A percentile compares a stretch with the other conserved stretches of the same genome.
phyloP scores from a whole-genome alignment of 176 grass and related monocot genomes.

The Alopecurus myosuroides region DNA sequence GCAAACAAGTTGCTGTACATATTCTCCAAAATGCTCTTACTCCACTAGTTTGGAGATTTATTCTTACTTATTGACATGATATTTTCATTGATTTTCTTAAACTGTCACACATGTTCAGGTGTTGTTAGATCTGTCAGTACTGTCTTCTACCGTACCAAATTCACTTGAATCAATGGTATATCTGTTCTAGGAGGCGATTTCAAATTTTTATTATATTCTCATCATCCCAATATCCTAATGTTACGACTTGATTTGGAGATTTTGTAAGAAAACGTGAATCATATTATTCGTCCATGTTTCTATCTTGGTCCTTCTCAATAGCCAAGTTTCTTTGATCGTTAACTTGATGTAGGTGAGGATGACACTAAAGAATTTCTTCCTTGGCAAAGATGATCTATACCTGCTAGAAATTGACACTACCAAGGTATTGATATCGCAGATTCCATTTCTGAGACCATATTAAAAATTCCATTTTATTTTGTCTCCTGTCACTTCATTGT shows the following conservation, averaged over 20 bases:
- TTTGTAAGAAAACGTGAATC: not conserved
- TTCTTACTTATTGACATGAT: not conserved
- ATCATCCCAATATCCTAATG: not conserved
- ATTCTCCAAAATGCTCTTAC: not conserved
- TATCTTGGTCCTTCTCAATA: not conserved
- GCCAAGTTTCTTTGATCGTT: constrained; percentile 10
- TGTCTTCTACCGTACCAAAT: not conserved
- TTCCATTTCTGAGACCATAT: not conserved
- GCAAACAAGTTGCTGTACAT: not conserved
- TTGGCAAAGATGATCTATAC: constrained; percentile 53
- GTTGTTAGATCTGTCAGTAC: not conserved
- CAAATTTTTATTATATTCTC: not conserved
- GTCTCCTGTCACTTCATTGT: not conserved
- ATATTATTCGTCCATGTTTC: not conserved
- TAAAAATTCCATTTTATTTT: not conserved
- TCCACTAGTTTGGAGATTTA: not conserved
- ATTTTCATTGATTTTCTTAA: not conserved
- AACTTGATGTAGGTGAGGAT: constrained; percentile 58
- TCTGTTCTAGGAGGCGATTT: not conserved
- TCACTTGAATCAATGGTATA: not conserved
- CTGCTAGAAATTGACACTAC: constrained; percentile 52
- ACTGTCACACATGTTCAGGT: not conserved
- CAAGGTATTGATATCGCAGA: constrained; percentile 48
- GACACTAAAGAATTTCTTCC: constrained; percentile 58
- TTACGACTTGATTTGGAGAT: not conserved